These are phyloP conservation scores for Rhamnella rubrinervis DNA, from an alignment of 331 rosid genomes.

Conservation along the genomic window DNA sequence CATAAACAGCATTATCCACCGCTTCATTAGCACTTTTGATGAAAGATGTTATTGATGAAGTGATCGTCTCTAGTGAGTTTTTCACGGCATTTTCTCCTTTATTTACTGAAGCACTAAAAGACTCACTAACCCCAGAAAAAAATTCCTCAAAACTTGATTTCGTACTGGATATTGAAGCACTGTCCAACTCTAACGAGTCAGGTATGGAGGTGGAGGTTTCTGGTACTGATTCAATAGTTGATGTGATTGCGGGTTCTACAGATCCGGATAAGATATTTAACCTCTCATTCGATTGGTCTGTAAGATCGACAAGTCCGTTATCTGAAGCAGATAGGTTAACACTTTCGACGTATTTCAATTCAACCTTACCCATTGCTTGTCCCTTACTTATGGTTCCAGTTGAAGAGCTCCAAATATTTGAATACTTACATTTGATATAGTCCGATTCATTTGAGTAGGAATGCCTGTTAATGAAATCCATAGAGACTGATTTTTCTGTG, in stretches of 20 bases:
- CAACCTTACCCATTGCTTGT: conserved; percentile 30
- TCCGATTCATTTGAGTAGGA: conserved; percentile 24
- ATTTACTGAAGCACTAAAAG: conserved; percentile 51
- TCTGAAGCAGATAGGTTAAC: conserved; percentile 35
- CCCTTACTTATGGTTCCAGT: conserved; percentile 21
- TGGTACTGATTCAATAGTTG: conserved; percentile 31
- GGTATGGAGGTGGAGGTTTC: conserved; percentile 32
- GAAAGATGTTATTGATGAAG: conserved; percentile 48
- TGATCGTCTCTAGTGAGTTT: conserved; percentile 53
- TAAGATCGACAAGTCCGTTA: conserved; percentile 34
- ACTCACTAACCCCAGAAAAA: conserved; percentile 39
- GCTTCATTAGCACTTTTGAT: conserved; percentile 47
- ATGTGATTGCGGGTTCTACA: conserved; percentile 35
- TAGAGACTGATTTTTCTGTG: conserved; percentile 27
- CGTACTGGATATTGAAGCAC: conserved; percentile 37
- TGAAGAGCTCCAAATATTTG: conserved; percentile 36
- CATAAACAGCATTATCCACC: conserved; percentile 47
- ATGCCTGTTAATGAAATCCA: conserved; percentile 17
- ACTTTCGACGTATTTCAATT: conserved; percentile 38
- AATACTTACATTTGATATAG: conserved; percentile 26
- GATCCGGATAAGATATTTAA: conserved; percentile 33
- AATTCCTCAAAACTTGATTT: conserved; percentile 52
- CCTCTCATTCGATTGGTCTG: conserved; percentile 38
- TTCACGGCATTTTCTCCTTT: conserved; percentile 51
- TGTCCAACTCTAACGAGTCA: conserved; percentile 30